A percentile compares a stretch with the other conserved stretches of the same genome.
These are phyloP conservation scores for Arctium minus DNA, from an alignment of 129 eudicot genomes.

Conservation along the genomic window DNA sequence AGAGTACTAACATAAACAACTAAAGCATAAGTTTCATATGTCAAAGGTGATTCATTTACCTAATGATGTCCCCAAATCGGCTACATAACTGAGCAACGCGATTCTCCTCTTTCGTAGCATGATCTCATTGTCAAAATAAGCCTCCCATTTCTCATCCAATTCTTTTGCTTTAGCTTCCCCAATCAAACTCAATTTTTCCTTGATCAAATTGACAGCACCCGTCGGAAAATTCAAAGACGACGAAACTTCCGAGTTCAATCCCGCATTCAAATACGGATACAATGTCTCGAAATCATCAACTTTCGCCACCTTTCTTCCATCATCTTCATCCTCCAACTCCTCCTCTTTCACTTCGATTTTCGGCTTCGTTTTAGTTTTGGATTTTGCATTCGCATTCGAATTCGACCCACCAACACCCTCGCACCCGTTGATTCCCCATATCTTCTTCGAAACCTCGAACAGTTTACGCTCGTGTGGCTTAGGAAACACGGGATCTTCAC, in stretches of 20 bases:
- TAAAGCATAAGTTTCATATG: constrained; percentile 14
- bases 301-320: constrained; percentile 8
- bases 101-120: constrained; percentile 21
- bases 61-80: constrained; percentile 7
- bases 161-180: constrained; percentile 29
- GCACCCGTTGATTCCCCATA: constrained; percentile 45
- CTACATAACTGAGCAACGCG: constrained; percentile 13
- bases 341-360: constrained; percentile 16
- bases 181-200: constrained; percentile 26
- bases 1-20: neutral
- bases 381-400: neutral
- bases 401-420: constrained; percentile 11
- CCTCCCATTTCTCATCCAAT: constrained; percentile 44
- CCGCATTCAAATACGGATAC: constrained; percentile 33
- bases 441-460: constrained; percentile 47
- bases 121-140: constrained; percentile 6
- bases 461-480: constrained; percentile 40
- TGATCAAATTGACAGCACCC: constrained; percentile 21
- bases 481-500: constrained; percentile 36
- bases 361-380: constrained; percentile 7
- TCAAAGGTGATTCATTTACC: constrained; percentile 21
- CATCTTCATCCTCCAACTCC: neutral
- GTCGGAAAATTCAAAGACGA: constrained; percentile 17
- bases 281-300: constrained; percentile 25
- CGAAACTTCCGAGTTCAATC: constrained; percentile 7